These are phyloP conservation scores for Penicillium nucicola DNA, from an alignment of 495 filamentous ascomycete species.

Conservation along the genomic window DNA sequence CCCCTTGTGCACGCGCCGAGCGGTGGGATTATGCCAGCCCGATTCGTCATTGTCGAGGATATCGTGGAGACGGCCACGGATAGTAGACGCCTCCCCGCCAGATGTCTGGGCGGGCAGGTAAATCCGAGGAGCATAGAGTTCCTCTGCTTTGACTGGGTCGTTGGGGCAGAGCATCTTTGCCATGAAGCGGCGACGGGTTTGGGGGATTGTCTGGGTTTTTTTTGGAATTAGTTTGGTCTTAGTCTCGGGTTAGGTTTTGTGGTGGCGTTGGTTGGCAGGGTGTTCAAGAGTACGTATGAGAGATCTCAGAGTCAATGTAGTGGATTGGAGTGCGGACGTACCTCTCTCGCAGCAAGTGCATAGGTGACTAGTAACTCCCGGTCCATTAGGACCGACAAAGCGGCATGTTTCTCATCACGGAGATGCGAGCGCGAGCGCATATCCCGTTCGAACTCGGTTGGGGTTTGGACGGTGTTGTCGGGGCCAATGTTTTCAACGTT, in stretches of 20 bases:
- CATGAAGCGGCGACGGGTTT: conserved; percentile 38
- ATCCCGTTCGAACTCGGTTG: neutral
- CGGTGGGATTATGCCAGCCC: conserved; percentile 16
- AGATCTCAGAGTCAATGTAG: neutral
- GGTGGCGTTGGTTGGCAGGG: neutral
- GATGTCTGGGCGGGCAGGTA: conserved; percentile 10
- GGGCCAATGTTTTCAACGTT: neutral
- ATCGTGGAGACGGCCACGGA: conserved; percentile 1
- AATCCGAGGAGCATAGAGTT: conserved; percentile 29
- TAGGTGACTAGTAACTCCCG: conserved; percentile 36
- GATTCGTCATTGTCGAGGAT: conserved; percentile 12
- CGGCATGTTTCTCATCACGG: conserved; percentile 35
- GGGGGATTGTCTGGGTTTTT: conserved; percentile 33
- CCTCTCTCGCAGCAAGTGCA: conserved; percentile 31
- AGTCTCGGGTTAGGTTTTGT: no score
- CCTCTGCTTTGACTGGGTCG: conserved; percentile 25
- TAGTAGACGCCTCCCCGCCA: neutral
- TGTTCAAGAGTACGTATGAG: neutral
- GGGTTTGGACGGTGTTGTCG: conserved; percentile 2
- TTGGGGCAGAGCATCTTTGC: conserved; percentile 32
- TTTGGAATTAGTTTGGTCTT: conserved; percentile 1
- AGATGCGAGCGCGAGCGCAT: conserved; percentile 9
- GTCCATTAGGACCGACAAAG: conserved; percentile 33
- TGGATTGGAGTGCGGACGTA: conserved; percentile 9
- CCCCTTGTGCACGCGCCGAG: conserved; percentile 1